Evolutionary conservation across 2,329 filamentous ascomycete species (phyloP), one percentile per base, ranked within the genome.

Genomic region (Penicillium sp.): DNA sequence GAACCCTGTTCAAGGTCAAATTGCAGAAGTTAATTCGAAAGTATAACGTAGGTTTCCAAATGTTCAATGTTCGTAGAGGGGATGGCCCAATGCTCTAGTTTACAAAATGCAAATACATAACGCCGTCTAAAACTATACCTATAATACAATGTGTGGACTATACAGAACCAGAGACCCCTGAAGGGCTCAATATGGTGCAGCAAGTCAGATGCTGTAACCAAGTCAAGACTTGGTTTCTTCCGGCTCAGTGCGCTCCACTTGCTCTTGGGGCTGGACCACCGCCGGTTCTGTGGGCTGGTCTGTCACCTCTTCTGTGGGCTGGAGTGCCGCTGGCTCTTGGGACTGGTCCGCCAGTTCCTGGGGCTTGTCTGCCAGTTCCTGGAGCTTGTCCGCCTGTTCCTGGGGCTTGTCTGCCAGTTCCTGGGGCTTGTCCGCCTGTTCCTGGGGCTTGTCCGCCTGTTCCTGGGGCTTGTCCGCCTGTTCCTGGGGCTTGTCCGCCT

Each of bases 61-160:
- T 32, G 29, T 40, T 37, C n/a, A 11, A 23, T 34, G 22, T 23
- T 22, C 36, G 20, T 26, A 47, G 41, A 40, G 41, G 52, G 46
- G 45, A 47, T 46, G 35, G 36, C 32, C 41, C 42, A 32, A 51
- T 47, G 46, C 24, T 49, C 40, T 53, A 47, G 38, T 55, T 28
- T 51, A 51, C 44, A 41, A 52, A 31, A 47, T 55, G 46, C 46
- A 38, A 49, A 45, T 44, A 40, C 36, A 28, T 36, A 50, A 57
- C 53, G 55, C 55, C 53, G 40, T 45, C 32, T 50, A 45, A 44
- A 46, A 13, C 35, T 35, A 51, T 47, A 27, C 39, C 28, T 56
- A 26, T 44, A 52, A 42, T 57, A 56, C 51, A 57, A 42, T 20
- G 29, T 20, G 29, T 47, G 48, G 4, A 7, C 54, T 51, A 50